These are phyloP conservation scores for Ambrosia hybrid DNA, from an alignment of 140 eudicot species.

Conservation along the genomic window DNA sequence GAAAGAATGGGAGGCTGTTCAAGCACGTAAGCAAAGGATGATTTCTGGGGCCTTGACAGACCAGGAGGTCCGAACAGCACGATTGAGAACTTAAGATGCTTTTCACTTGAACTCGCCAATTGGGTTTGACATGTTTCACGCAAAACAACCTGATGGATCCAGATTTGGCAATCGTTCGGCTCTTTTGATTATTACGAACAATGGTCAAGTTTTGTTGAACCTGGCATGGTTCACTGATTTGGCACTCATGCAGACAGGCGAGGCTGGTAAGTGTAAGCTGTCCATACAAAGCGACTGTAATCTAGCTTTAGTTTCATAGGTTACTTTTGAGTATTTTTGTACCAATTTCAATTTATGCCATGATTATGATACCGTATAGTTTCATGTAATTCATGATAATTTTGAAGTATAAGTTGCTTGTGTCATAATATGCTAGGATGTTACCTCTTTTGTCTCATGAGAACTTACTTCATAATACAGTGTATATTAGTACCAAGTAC, in stretches of 20 bases:
- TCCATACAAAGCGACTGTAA: not conserved
- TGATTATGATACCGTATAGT: not conserved
- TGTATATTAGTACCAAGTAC: too few relatives aligned
- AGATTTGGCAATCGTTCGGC: not conserved
- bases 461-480: not conserved
- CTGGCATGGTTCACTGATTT: not conserved
- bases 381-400: not conserved
- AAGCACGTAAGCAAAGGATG: slow-evolving; percentile 93
- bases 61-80: slow-evolving; percentile 92
- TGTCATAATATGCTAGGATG: not conserved
- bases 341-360: not conserved
- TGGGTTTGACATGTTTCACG: slow-evolving; percentile 3
- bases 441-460: not conserved
- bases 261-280: not conserved
- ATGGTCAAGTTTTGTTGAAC: slow-evolving; percentile 10
- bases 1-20: slow-evolving; percentile 98
- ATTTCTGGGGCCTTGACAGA: slow-evolving; percentile 96
- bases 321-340: not conserved
- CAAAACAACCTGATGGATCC: not conserved
- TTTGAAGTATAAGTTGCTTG: slow-evolving; percentile 15
- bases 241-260: not conserved
- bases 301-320: not conserved
- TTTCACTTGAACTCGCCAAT: slow-evolving; percentile 49
- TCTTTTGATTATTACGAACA: not conserved
- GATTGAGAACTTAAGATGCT: slow-evolving; percentile 95